Base-by-base conservation (phyloP, 345 rosid genomes). In the Populus alba region DNA sequence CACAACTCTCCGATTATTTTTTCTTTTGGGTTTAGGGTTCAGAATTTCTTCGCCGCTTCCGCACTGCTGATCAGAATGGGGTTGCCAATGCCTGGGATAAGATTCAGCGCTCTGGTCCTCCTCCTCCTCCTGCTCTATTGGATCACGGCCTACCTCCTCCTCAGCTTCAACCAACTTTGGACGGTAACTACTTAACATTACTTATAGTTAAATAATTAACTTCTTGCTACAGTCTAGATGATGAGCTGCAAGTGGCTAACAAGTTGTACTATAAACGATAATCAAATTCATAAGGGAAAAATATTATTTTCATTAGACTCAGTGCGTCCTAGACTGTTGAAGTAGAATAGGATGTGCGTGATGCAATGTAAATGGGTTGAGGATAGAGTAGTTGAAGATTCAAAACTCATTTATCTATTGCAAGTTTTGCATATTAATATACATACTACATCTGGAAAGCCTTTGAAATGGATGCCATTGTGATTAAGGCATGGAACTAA, bases 11-110 rank as follows among this genome's bases (percentile, higher is more conserved):
- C 53, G 23, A 29, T 71, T 20, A 68, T 83, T 55, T 57, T 0
- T 17, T 61, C 43, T 53, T 9, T 9, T 10, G 31, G 25, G 45
- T 22, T 12, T 81, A 97, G 98, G 93, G 93, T 68, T 74, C 98
- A 16, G 93, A 91, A 62, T 97, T 97, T 83, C 81, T 97, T 70
- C 86, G 86, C 38, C 86, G 90, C 71, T 91, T 92, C 70, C 97
- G 86, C 16, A 74, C 91, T 69, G 90, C 86, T 1, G 89, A 91
- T 84, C 93, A 89, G 72, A 89, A 88, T 90, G 94, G 93, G 69
- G 43, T 97, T 13, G 78, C 87, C 35, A 90, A 87, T 65, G 98
- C 89, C 11, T 97, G 99, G 99, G 91, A 94, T 75, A 98, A 97
- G 79, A 85, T 92, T 38, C 93, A 91, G 73, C 85, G 75, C 11